Evolutionary conservation across 2,329 filamentous ascomycete genomes (phyloP).

Genomic region (Cladosporium velox): DNA sequence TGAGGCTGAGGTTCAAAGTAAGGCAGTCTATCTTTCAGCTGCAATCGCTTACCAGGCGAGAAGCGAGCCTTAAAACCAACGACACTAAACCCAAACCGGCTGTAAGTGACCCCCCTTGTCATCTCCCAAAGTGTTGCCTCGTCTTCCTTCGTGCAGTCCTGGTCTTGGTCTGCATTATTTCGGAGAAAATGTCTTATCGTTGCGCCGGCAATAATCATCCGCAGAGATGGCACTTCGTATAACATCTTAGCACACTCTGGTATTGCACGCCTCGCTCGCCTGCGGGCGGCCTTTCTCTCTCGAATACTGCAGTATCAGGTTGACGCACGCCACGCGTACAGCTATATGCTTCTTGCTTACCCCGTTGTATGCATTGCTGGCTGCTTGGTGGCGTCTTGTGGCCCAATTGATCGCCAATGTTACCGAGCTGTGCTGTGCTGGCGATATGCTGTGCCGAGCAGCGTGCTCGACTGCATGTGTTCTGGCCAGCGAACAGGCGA

Average conservation of each 20-base stretch:
- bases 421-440: background rate
- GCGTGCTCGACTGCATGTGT: background rate
- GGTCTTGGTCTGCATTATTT: background rate
- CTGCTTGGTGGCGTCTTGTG: background rate
- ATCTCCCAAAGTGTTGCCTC: background rate
- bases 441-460: background rate
- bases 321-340: background rate
- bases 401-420: background rate
- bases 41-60: background rate
- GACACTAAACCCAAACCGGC: background rate
- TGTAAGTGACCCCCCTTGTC: background rate
- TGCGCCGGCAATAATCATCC: background rate
- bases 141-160: background rate
- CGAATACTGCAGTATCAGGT: background rate
- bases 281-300: background rate
- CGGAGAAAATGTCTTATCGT: background rate
- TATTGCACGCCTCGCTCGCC: background rate
- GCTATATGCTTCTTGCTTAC: background rate
- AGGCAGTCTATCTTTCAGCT: background rate
- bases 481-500: background rate
- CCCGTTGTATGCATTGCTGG: background rate
- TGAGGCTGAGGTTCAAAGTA: background rate
- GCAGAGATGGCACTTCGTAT: background rate
- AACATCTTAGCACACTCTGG: background rate
- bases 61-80: background rate